These are phyloP conservation scores for Aureobasidium pullulans DNA, from an alignment of 2,329 filamentous ascomycete genomes.

Conservation along the genomic window DNA sequence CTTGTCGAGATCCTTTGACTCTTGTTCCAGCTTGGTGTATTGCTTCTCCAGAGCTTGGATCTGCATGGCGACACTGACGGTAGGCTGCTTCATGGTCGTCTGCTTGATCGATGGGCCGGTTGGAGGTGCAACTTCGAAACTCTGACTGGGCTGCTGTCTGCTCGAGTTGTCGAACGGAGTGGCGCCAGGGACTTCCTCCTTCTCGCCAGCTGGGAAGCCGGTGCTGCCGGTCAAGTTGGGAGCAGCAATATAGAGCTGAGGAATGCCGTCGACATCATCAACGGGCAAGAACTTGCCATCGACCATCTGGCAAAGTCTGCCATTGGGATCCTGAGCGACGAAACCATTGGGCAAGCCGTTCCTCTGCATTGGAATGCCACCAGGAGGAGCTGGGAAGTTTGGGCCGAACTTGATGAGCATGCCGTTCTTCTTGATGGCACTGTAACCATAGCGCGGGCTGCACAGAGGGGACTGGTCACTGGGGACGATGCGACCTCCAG, in stretches of 20 bases:
- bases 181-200: constrained; percentile 16
- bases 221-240: constrained; percentile 26
- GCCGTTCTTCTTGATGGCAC: constrained; percentile 30
- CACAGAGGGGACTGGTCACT: constrained; percentile 35
- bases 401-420: constrained; percentile 32
- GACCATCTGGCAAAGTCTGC: constrained; percentile 31
- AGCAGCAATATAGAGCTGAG: constrained; percentile 29
- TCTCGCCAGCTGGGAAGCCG: constrained; percentile 15
- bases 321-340: constrained; percentile 29
- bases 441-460: constrained; percentile 32
- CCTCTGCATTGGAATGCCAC: constrained; percentile 23
- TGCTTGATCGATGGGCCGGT: constrained; percentile 5
- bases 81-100: constrained; percentile 15
- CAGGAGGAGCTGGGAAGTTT: constrained; percentile 24
- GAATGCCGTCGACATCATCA: constrained; percentile 25
- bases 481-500: constrained; percentile 46
- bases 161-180: constrained; percentile 11
- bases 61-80: constrained; percentile 24
- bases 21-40: constrained; percentile 29
- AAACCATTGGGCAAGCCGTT: constrained; percentile 24
- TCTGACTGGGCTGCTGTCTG: not conserved
- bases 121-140: not conserved
- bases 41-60: constrained; percentile 29
- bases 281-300: constrained; percentile 30
- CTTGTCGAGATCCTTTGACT: constrained; percentile 31